These are phyloP conservation scores for Prunus dulcis DNA, from an alignment of 306 rosid species.

Conservation along the genomic window DNA sequence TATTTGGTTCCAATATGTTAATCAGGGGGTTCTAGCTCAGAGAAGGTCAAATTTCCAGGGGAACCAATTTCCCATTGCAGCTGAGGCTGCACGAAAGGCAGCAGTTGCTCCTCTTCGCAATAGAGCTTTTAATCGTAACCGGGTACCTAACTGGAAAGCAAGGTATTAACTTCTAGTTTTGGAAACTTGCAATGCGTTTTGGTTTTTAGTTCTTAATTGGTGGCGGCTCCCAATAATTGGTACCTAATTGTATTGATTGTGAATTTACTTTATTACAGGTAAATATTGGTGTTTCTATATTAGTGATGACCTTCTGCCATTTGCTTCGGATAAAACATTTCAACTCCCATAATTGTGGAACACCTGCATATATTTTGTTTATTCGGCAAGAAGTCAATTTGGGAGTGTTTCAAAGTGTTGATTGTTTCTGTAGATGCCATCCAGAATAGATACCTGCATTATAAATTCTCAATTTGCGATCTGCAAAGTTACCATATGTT, in stretches of 20 bases:
- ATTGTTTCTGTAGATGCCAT: slow-evolving; percentile 39
- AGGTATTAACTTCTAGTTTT: slow-evolving; percentile 42
- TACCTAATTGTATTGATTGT: slow-evolving; percentile 7
- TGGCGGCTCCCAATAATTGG: not conserved
- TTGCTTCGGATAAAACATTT: slow-evolving; percentile 44
- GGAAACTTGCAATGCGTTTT: not conserved
- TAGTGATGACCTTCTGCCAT: slow-evolving; percentile 43
- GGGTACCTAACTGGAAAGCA: slow-evolving; percentile 69
- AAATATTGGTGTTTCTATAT: slow-evolving; percentile 51
- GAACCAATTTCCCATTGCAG: slow-evolving; percentile 67
- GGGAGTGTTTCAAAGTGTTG: slow-evolving; percentile 47
- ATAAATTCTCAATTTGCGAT: slow-evolving; percentile 25
- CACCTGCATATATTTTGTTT: slow-evolving; percentile 34
- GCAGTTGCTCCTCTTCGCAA: slow-evolving; percentile 57
- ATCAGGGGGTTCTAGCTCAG: slow-evolving; percentile 74
- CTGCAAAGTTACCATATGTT: slow-evolving; percentile 34
- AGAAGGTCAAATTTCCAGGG: slow-evolving; percentile 82
- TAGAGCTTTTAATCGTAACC: slow-evolving; percentile 43
- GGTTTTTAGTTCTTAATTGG: not conserved
- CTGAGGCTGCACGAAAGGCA: slow-evolving; percentile 68
- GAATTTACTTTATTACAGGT: slow-evolving; percentile 53
- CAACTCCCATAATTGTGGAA: slow-evolving; percentile 27
- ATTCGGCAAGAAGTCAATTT: slow-evolving; percentile 47
- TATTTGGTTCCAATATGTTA: not conserved
- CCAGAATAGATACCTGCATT: slow-evolving; percentile 54